Base-by-base conservation (phyloP, 805 yeast species). In the Suhomyces canberraensis region DNA sequence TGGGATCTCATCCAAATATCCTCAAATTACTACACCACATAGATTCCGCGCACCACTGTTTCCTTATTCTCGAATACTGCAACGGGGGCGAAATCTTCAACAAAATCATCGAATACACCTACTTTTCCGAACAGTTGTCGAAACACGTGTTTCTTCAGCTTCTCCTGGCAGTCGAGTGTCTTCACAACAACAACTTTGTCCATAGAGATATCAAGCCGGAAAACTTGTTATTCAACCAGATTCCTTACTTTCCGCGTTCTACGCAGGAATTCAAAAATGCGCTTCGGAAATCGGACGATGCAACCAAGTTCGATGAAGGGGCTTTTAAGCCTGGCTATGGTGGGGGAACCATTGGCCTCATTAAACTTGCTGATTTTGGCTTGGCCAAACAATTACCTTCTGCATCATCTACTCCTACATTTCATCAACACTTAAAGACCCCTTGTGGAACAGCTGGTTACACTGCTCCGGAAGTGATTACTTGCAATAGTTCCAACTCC, bases 201-300 rank as follows among this genome's bases (percentile, higher is more conserved):
- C 95, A 84, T 56, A 65, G 95, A 29, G 95, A 84, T 56, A 84
- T 84, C 51, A 84, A 84, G 58, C 95, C 95, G 1, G 95, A 84
- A 47, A 84, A 84, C 54, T 60, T 84, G 31, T 61, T 84, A 28
- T 85, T 81, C 54, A 69, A 73, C 29, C 83, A 81, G 1, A 74
- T 73, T 18, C 71, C 72, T 1, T 61, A 65, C 36, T 44, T 64
- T 4, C 73, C 75, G 3, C 54, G 78, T 14, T 22, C 56, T 44
- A 71, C 15, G 39, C 52, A 40, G 4, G 60, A 64, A 28, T 57
- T 54, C 28, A 41, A 61, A 19, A 28, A 39, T 9, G 29, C 42
- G 2, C 53, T 62, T 34, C 61, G 86, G 24, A 61, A 61, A 35
- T 73, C 81, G 0, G 88, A 81, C 50, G 85, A 79, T 49, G 71